These are phyloP conservation scores for Schizothecium vesticola DNA, from an alignment of 495 filamentous ascomycete species.

Conservation along the genomic window DNA sequence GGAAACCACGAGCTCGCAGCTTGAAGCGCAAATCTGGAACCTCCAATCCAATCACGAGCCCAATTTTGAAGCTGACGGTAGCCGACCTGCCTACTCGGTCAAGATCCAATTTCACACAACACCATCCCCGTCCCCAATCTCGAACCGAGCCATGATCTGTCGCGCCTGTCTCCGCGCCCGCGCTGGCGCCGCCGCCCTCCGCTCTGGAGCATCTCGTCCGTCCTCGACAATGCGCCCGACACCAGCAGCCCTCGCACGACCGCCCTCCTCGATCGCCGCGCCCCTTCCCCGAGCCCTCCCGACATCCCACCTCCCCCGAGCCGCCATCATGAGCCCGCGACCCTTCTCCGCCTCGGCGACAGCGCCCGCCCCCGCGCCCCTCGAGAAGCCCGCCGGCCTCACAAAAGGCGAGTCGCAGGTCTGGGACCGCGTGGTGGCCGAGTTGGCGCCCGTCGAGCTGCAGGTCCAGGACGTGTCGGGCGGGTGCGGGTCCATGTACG, in stretches of 20 bases:
- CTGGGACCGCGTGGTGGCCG: slow-evolving; percentile 39
- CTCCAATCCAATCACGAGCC: not conserved
- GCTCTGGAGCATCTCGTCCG: not conserved
- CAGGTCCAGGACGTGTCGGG: slow-evolving; percentile 73
- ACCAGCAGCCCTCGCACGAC: not conserved
- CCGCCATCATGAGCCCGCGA: not conserved
- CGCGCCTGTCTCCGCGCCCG: slow-evolving; percentile 6
- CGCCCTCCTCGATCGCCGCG: not conserved
- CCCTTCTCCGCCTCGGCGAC: slow-evolving; percentile 6
- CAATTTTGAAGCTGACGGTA: not conserved
- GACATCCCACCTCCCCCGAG: not conserved
- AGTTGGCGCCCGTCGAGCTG: slow-evolving; percentile 41
- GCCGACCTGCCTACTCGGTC: not conserved
- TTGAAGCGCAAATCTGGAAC: not conserved
- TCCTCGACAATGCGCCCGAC: not conserved
- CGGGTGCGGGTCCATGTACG: slow-evolving; percentile 76
- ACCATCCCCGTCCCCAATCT: not conserved
- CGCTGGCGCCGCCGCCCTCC: not conserved
- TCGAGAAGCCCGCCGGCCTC: slow-evolving; percentile 38
- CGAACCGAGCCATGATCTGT: slow-evolving; percentile 5
- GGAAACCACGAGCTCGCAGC: not conserved
- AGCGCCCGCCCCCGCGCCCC: slow-evolving; percentile 9
- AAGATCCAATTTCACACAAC: not conserved
- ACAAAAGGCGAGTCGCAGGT: slow-evolving; percentile 41
- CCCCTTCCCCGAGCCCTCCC: not conserved